Percentiles rank a stretch among this genome's conserved stretches.
These are phyloP conservation scores for Trichosporon asahii DNA, from an alignment of 1,284 basidiomycete genomes.

Conservation along the genomic window DNA sequence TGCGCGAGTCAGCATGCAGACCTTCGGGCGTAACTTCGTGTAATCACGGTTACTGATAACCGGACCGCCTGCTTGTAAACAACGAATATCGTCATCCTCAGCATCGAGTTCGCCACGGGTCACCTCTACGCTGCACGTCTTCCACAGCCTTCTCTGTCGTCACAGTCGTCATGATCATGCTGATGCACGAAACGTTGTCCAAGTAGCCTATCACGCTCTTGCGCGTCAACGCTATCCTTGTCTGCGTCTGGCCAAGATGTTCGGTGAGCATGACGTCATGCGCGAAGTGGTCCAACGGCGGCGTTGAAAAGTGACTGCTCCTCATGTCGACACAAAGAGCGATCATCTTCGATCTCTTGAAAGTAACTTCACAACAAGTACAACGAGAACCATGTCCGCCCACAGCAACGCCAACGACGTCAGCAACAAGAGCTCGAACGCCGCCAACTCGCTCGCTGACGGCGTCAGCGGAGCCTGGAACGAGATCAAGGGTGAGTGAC, in stretches of 20 bases:
- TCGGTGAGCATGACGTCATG: background rate
- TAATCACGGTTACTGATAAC: background rate
- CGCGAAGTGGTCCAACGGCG: background rate
- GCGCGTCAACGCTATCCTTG: background rate
- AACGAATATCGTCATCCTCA: background rate
- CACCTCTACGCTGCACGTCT: background rate
- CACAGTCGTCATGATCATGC: background rate
- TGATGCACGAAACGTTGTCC: background rate
- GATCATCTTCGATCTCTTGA: background rate
- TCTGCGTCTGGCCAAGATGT: background rate
- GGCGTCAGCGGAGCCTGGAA: background rate
- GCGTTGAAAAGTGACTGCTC: background rate
- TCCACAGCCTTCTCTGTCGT: background rate
- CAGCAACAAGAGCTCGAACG: background rate
- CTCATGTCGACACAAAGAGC: background rate
- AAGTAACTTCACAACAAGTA: background rate
- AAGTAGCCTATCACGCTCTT: background rate
- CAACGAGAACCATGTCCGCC: background rate
- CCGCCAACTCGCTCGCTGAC: background rate
- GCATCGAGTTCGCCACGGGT: background rate
- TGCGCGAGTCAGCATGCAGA: too few species aligned
- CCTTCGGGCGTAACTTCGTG: too few species aligned
- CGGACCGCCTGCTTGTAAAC: background rate
- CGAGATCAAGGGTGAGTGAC: conserved; percentile 2
- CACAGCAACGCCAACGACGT: background rate